A percentile compares a stretch with the other conserved stretches of the same genome.
phyloP scores from a whole-genome alignment of 129 eudicot genomes.

The Artemisia argyi region DNA sequence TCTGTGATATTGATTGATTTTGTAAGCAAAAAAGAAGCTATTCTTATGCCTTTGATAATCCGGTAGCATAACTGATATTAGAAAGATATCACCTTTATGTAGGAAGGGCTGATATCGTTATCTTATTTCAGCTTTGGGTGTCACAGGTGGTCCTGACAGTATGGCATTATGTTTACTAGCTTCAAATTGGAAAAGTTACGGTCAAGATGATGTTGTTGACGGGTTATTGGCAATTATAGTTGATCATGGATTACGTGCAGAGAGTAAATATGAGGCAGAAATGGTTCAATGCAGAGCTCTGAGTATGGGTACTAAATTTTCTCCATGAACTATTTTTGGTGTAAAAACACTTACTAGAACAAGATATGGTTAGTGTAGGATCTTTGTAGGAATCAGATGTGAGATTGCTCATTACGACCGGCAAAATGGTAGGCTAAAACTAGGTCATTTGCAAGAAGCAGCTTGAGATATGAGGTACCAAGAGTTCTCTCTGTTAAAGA shows the following conservation, averaged over 20 bases:
- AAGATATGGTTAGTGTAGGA: constrained; percentile 45
- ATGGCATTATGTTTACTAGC: constrained; percentile 80
- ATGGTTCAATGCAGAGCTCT: no score
- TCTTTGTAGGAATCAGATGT: constrained; percentile 73
- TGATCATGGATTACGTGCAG: no score
- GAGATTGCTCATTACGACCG: constrained; percentile 71
- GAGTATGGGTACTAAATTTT: constrained; percentile 56
- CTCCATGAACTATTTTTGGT: background rate
- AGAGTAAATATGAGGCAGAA: no score
- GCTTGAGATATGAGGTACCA: constrained; percentile 74
- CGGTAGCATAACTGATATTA: no score
- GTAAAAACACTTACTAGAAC: constrained; percentile 10
- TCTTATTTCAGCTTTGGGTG: constrained; percentile 71
- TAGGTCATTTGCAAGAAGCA: constrained; percentile 86
- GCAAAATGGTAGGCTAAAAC: constrained; percentile 73
- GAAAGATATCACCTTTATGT: no score
- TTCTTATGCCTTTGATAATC: no score
- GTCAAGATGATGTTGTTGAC: constrained; percentile 44
- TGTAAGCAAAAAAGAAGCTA: no score
- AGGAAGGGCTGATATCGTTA: background rate
- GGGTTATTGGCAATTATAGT: constrained; percentile 56
- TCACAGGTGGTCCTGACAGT: constrained; percentile 95
- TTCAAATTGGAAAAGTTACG: constrained; percentile 66
- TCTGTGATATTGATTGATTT: no score
- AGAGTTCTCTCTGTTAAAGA: no score